Conservation (phyloP, 2,329 filamentous ascomycete genomes). For the Pseudogymnoascus sp. region DNA sequence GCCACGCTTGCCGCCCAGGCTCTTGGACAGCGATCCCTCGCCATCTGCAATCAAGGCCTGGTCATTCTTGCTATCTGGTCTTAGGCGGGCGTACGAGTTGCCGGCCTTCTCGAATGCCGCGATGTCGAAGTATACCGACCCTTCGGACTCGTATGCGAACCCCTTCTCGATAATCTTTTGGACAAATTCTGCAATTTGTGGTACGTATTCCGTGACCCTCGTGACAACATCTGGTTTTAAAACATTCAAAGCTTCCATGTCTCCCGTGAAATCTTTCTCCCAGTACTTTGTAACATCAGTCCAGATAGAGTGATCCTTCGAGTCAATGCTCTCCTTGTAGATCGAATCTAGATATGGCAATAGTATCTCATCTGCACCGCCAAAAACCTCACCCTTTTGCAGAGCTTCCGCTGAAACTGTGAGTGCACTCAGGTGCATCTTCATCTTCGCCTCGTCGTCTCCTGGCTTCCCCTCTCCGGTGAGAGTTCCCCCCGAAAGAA, state of each 20-base stretch:
- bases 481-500: slow-evolving; percentile 47
- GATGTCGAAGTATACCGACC: slow-evolving; percentile 93
- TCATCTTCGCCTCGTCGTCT: slow-evolving; percentile 60
- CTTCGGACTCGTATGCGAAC: slow-evolving; percentile 73
- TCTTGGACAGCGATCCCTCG: slow-evolving; percentile 69
- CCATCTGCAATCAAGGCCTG: slow-evolving; percentile 79
- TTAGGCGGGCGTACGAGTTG: slow-evolving; percentile 75
- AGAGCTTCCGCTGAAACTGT: slow-evolving; percentile 40
- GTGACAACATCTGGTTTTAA: slow-evolving; percentile 74
- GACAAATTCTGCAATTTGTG: slow-evolving; percentile 79
- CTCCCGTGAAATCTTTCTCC: slow-evolving; percentile 78
- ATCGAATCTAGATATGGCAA: slow-evolving; percentile 73
- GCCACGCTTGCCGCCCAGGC: slow-evolving; percentile 58
- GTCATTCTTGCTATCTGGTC: slow-evolving; percentile 79
- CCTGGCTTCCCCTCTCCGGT: slow-evolving; percentile 46
- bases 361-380: slow-evolving; percentile 56
- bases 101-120: slow-evolving; percentile 73
- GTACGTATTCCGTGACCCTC: slow-evolving; percentile 85
- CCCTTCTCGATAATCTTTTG: slow-evolving; percentile 75
- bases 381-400: slow-evolving; percentile 41
- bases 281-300: slow-evolving; percentile 78
- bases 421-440: slow-evolving; percentile 56
- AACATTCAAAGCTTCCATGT: slow-evolving; percentile 82
- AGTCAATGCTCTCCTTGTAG: slow-evolving; percentile 54
- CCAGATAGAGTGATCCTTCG: slow-evolving; percentile 63